phyloP scores from a whole-genome alignment of 805 yeast species.

The Yamadazyma tumulicola region DNA sequence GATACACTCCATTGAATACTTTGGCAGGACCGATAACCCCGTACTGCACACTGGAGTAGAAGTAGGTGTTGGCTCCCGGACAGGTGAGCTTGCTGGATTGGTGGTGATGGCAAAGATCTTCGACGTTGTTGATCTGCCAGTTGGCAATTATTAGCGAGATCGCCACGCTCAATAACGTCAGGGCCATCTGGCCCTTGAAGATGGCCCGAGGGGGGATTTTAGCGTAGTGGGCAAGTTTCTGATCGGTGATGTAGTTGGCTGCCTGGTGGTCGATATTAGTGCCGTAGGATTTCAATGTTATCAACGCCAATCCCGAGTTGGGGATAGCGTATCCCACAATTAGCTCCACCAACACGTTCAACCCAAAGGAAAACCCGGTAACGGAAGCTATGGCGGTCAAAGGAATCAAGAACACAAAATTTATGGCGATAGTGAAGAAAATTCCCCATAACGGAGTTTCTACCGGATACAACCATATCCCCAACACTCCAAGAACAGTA shows the following conservation, averaged over 20 bases:
- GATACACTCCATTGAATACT: constrained; percentile 54
- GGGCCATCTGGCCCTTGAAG: constrained; percentile 44
- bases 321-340: constrained; percentile 65
- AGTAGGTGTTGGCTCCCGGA: constrained; percentile 48
- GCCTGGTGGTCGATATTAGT: constrained; percentile 65
- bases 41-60: constrained; percentile 50
- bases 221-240: constrained; percentile 51
- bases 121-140: constrained; percentile 37
- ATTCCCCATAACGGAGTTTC: constrained; percentile 65
- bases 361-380: constrained; percentile 56
- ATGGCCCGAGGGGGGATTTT: constrained; percentile 61
- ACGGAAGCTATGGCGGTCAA: constrained; percentile 59
- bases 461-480: constrained; percentile 46
- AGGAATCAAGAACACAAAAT: constrained; percentile 56
- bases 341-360: constrained; percentile 61
- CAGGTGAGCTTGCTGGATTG: constrained; percentile 36
- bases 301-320: constrained; percentile 56
- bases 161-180: constrained; percentile 32
- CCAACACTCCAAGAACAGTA: constrained; percentile 39
- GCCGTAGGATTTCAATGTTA: constrained; percentile 43
- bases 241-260: constrained; percentile 48
- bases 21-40: constrained; percentile 60
- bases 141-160: constrained; percentile 35
- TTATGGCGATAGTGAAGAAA: constrained; percentile 53
- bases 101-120: constrained; percentile 32